Base-by-base conservation (phyloP, 495 filamentous ascomycete species). In the Penicillium silybi region DNA sequence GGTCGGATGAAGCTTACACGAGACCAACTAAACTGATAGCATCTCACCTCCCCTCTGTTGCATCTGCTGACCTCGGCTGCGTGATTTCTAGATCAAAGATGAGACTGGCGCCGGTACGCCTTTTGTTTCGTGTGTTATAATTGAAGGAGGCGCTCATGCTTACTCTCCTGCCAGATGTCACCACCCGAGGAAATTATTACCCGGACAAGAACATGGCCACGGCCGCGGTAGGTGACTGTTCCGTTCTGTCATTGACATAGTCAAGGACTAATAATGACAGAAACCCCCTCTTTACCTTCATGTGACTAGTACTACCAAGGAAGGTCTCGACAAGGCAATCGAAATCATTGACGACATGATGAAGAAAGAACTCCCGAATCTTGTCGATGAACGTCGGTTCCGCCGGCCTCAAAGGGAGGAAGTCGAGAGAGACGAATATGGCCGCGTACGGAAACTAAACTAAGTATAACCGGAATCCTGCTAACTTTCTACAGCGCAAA, bases 71-170 rank as follows among this genome's bases (percentile, higher is more conserved):
- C 93, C 83, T 86, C 81, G 70, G 71, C 74, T 87, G 81, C 87
- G 82, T 93, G 88, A 83, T 67, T 88, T 89, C 68, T 96, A 98
- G 93, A 98, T 98, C 61, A 95, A 96, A 88, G 92, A 97, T 77
- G 88, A 97, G 66, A 97, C 93, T 87, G 93, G 93, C 85, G 92
- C 93, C 79, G 93, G 93, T 98, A 98, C 85, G 93, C 86, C 80
- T 77, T 68, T 70, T 78, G 13, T 65, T 41, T 56, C 72, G 81
- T 68, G 70, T 64, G 47, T 64, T 62, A 52, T 38, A 65, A 39
- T 60, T 78, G 70, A 67, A 69, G 79, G 73, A 66, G 64, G 74
- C 75, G 76, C 82, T 87, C 75, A 87, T 85, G 70, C 60, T 64
- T 59, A 65, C 67, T 64, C 80, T 67, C 63, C 81, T 66, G 71